Percentiles rank a stretch among this genome's conserved stretches.
phyloP scores from a whole-genome alignment of 2,329 filamentous ascomycete species.

The Colletotrichum acutatum region DNA sequence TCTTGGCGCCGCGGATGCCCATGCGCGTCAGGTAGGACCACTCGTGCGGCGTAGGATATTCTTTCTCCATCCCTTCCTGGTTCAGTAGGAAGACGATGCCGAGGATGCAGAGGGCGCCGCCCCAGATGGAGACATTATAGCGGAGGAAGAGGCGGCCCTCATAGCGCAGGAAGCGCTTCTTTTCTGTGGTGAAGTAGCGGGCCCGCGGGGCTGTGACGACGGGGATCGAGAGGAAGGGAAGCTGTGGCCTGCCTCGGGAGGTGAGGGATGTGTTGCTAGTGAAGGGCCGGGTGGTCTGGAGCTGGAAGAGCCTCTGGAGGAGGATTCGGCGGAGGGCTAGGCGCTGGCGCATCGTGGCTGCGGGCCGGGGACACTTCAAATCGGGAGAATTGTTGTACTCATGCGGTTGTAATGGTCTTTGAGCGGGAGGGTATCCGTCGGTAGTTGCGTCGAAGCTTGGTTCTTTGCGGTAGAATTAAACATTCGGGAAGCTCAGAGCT shows the following conservation, averaged over 20 bases:
- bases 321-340: constrained; percentile 49
- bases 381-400: not conserved
- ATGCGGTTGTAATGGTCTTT: not conserved
- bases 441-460: not conserved
- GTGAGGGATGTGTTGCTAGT: constrained; percentile 37
- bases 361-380: not conserved
- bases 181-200: constrained; percentile 84
- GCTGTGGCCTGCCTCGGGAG: constrained; percentile 54
- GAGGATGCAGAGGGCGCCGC: constrained; percentile 67
- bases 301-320: constrained; percentile 36
- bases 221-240: constrained; percentile 63
- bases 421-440: not conserved
- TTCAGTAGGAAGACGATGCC: constrained; percentile 73
- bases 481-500: not conserved
- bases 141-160: constrained; percentile 77
- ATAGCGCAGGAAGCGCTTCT: constrained; percentile 75
- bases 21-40: constrained; percentile 80
- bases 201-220: constrained; percentile 57
- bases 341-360: constrained; percentile 51
- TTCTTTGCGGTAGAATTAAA: not conserved
- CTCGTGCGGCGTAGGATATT: constrained; percentile 83
- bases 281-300: constrained; percentile 34
- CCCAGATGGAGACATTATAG: constrained; percentile 74
- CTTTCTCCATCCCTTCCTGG: constrained; percentile 80
- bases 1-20: constrained; percentile 72